phyloP scores from a whole-genome alignment of 495 filamentous ascomycete species.

The Cercophora samala region DNA sequence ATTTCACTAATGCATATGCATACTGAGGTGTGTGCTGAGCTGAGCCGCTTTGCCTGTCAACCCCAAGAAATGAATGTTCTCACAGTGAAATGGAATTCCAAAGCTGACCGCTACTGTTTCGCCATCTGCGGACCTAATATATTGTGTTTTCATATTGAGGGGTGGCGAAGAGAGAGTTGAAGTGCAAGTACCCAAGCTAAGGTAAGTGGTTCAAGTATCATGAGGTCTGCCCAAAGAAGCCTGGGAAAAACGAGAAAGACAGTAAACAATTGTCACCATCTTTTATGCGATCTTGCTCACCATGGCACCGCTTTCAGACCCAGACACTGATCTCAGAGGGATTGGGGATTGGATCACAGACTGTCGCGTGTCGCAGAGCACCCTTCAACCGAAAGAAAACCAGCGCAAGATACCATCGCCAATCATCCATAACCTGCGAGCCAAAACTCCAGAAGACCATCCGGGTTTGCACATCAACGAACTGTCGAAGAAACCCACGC shows the following conservation, averaged over 20 bases:
- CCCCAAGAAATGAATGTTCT: not conserved
- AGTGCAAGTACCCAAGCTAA: too few relatives aligned
- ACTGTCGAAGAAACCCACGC: not conserved
- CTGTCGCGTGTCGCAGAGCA: not conserved
- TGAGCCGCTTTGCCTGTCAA: not conserved
- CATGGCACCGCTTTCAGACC: not conserved
- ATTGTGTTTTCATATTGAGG: not conserved
- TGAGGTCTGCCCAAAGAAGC: not conserved
- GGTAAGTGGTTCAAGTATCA: not conserved
- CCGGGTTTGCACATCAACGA: not conserved
- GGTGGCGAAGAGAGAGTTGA: not conserved
- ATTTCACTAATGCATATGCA: slow-evolving; percentile 10
- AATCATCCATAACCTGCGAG: not conserved
- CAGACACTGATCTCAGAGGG: not conserved
- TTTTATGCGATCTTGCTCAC: not conserved
- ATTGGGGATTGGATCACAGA: not conserved
- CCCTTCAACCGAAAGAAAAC: not conserved
- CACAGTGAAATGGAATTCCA: not conserved
- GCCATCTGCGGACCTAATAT: not conserved
- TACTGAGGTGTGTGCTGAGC: not conserved
- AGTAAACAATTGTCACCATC: not conserved
- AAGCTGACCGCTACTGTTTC: not conserved
- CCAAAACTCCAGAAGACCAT: not conserved
- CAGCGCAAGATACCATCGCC: not conserved
- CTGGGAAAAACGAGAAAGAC: not conserved